Evolutionary conservation across 1,284 basidiomycete genomes (phyloP), one percentile per base, ranked within the genome.

Genomic region (Afroboletus lepidellus): DNA sequence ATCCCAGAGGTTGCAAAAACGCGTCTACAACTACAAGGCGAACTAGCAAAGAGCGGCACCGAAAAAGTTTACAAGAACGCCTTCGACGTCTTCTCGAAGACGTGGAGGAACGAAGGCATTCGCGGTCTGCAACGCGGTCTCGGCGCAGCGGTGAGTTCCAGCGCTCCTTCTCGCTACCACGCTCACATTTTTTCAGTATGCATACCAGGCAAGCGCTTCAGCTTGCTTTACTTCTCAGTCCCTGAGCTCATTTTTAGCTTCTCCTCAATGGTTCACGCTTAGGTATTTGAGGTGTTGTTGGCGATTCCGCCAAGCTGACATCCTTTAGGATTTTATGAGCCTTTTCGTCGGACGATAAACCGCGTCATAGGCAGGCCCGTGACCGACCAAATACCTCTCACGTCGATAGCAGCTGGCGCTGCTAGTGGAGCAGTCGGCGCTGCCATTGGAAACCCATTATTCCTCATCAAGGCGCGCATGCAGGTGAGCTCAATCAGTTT

Each of bases 381-480:
- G 27, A 76, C 77, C 29, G 84, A 87, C 21, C 87, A 90, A 59
- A 75, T 89, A 41, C 81, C 85, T 16, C 70, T 78, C 45, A 94
- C 88, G 2, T 91, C 89, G 48, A 72, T 98, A 32, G 71, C 84
- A 11, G 94, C 95, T 15, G 95, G 96, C 6, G 94, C 94, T 3
- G 77, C 81, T 2, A 95, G 91, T 60, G 96, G 96, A 32, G 86
- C 89, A 46, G 84, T 98, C 30, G 95, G 95, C 67, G 94, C 94
- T 0, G 81, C 86, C 34, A 74, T 97, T 32, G 96, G 96, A 44
- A 98, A 96, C 63, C 96, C 97, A 0, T 76, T 99, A 16, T 99
- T 97, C 75, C 77, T 99, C 46, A 85, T 99, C 68, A 99, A 99
- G 75, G 96, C 96, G 8, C 84, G 96, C 42, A 96, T 98, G 86